Percentiles rank a stretch among this genome's conserved stretches.
Conservation (phyloP, 768 basidiomycete species). For the Coprinellus micaceus region DNA sequence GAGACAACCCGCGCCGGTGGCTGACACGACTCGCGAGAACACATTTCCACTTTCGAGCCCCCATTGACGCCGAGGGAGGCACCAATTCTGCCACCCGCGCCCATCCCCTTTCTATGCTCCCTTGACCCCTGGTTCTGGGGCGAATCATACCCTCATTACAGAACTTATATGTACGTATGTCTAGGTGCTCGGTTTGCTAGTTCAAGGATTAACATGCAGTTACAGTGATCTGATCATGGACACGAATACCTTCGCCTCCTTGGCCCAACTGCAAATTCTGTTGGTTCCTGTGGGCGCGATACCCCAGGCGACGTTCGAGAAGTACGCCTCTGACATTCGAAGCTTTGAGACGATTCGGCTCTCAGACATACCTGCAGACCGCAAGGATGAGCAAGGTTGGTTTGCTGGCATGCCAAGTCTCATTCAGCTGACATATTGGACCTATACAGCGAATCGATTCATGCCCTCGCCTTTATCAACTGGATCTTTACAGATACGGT, state of each 20-base stretch:
- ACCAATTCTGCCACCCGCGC: neutral
- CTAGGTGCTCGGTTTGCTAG: too few species aligned
- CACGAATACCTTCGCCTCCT: slow-evolving; percentile 68
- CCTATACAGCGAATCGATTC: slow-evolving; percentile 53
- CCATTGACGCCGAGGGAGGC: neutral
- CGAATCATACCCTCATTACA: too few species aligned
- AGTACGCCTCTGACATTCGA: slow-evolving; percentile 70
- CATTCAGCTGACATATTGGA: neutral
- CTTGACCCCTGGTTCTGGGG: neutral
- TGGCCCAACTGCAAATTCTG: slow-evolving; percentile 82
- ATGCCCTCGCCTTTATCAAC: slow-evolving; percentile 72
- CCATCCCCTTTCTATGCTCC: neutral
- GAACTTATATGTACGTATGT: too few species aligned
- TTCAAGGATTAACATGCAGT: too few species aligned
- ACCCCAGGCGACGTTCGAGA: slow-evolving; percentile 62
- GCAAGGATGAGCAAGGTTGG: slow-evolving; percentile 73
- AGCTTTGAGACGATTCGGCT: slow-evolving; percentile 71
- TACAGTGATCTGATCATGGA: too few species aligned
- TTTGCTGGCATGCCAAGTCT: neutral
- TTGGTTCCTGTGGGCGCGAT: slow-evolving; percentile 84
- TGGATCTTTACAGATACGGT: slow-evolving; percentile 81
- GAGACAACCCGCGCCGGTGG: neutral
- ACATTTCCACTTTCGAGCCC: neutral
- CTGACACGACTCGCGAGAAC: slow-evolving; percentile 2
- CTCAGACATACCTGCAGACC: slow-evolving; percentile 78